Conservation (phyloP, 805 yeast genomes). For the Metschnikowia rubicola region DNA sequence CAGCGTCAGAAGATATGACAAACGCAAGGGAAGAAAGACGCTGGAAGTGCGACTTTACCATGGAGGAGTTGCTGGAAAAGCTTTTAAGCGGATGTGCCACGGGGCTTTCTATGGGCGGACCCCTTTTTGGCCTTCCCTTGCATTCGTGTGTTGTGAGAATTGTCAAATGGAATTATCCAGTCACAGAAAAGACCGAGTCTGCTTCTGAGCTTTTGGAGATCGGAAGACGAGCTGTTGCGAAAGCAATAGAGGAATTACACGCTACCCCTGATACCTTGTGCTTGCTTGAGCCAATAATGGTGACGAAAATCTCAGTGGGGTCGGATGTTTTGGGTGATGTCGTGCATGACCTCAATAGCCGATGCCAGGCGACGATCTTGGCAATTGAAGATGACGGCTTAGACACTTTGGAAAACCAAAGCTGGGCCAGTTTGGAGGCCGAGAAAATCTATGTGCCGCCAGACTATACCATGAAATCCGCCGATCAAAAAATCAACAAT, state of each 20-base stretch:
- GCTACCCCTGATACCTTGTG: slow-evolving; percentile 36
- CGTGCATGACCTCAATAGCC: slow-evolving; percentile 76
- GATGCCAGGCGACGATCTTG: slow-evolving; percentile 69
- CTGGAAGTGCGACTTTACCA: slow-evolving; percentile 48
- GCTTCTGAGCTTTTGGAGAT: slow-evolving; percentile 42
- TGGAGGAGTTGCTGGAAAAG: slow-evolving; percentile 51
- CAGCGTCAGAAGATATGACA: slow-evolving; percentile 26
- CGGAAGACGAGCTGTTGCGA: slow-evolving; percentile 35
- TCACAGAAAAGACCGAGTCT: slow-evolving; percentile 37
- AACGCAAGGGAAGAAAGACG: slow-evolving; percentile 29
- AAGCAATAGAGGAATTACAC: slow-evolving; percentile 20
- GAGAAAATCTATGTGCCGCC: slow-evolving; percentile 67
- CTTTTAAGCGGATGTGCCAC: slow-evolving; percentile 57
- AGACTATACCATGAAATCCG: slow-evolving; percentile 57
- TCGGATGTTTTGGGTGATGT: slow-evolving; percentile 79
- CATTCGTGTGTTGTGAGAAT: slow-evolving; percentile 60
- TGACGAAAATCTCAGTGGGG: slow-evolving; percentile 59
- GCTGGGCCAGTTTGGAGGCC: slow-evolving; percentile 55
- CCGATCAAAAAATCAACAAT: slow-evolving; percentile 22
- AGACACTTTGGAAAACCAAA: slow-evolving; percentile 32
- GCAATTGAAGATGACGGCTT: slow-evolving; percentile 64
- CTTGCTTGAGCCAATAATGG: slow-evolving; percentile 86
- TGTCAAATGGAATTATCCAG: slow-evolving; percentile 50
- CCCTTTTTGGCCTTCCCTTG: slow-evolving; percentile 51
- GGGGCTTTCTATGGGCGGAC: slow-evolving; percentile 67